Percentiles rank a stretch among this genome's conserved stretches.
Evolutionary conservation across 2,329 filamentous ascomycete species (phyloP).

Genomic region (Claviceps humidiphila): DNA sequence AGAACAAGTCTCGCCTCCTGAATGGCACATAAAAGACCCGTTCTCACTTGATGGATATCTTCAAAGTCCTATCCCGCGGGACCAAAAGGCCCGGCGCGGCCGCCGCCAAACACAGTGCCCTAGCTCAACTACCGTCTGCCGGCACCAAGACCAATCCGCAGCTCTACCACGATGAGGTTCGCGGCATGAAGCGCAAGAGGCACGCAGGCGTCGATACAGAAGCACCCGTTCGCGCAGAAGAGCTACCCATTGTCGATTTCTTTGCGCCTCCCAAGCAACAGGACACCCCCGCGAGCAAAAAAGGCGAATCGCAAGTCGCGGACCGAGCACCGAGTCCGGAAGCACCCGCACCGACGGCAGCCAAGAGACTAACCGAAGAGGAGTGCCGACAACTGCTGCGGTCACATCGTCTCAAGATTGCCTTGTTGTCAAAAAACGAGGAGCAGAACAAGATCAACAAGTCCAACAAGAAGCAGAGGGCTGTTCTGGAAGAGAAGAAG

Average conservation of each 20-base stretch:
- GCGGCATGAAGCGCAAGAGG: conserved; percentile 40
- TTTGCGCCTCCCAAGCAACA: conserved; percentile 37
- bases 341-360: conserved; percentile 7
- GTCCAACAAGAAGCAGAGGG: conserved; percentile 38
- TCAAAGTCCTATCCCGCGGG: conserved; percentile 59
- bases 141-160: conserved; percentile 54
- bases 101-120: conserved; percentile 15
- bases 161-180: conserved; percentile 48
- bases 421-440: conserved; percentile 48
- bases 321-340: conserved; percentile 17
- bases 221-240: conserved; percentile 12
- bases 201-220: conserved; percentile 26
- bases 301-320: conserved; percentile 10
- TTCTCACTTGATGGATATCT: conserved; percentile 47
- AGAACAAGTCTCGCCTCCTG: neutral
- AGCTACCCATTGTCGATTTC: conserved; percentile 41
- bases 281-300: conserved; percentile 20
- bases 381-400: conserved; percentile 63
- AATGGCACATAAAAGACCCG: neutral
- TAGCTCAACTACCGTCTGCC: conserved; percentile 46
- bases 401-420: conserved; percentile 74
- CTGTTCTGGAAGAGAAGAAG: conserved; percentile 31
- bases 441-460: conserved; percentile 35
- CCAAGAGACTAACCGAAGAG: conserved; percentile 43
- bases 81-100: conserved; percentile 36